phyloP scores from a whole-genome alignment of 495 filamentous ascomycete species.

The Pseudomonodictys pantanalensis region DNA sequence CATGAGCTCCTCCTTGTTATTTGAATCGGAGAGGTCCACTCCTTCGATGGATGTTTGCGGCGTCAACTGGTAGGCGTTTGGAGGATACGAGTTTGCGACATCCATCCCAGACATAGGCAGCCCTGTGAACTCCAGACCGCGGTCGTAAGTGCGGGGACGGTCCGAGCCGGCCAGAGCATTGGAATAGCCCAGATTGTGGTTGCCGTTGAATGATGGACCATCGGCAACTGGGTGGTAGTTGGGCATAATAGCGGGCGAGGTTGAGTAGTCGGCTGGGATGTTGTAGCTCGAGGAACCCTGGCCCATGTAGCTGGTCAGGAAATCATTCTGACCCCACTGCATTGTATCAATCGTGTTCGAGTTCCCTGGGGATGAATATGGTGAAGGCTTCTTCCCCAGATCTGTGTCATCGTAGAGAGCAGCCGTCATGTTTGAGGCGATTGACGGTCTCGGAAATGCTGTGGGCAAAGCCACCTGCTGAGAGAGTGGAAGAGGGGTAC shows the following conservation, averaged over 20 bases:
- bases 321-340: conserved; percentile 18
- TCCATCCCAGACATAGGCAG: conserved; percentile 15
- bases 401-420: neutral
- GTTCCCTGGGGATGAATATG: conserved; percentile 15
- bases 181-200: conserved; percentile 21
- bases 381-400: conserved; percentile 5
- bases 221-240: conserved; percentile 12
- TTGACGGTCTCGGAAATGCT: neutral
- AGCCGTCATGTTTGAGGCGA: conserved; percentile 11
- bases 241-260: neutral
- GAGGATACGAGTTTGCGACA: conserved; percentile 25
- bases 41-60: conserved; percentile 20
- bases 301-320: neutral
- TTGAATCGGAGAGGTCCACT: conserved; percentile 10
- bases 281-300: conserved; percentile 13
- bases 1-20: neutral
- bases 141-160: conserved; percentile 28
- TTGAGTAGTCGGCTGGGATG: conserved; percentile 2
- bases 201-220: conserved; percentile 9
- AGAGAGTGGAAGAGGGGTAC: conserved; percentile 10
- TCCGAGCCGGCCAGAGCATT: conserved; percentile 5
- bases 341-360: neutral
- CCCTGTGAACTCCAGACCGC: conserved; percentile 7
- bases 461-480: conserved; percentile 9
- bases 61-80: conserved; percentile 27